These are phyloP conservation scores for Penicillium lividum DNA, from an alignment of 495 filamentous ascomycete genomes.

Conservation along the genomic window DNA sequence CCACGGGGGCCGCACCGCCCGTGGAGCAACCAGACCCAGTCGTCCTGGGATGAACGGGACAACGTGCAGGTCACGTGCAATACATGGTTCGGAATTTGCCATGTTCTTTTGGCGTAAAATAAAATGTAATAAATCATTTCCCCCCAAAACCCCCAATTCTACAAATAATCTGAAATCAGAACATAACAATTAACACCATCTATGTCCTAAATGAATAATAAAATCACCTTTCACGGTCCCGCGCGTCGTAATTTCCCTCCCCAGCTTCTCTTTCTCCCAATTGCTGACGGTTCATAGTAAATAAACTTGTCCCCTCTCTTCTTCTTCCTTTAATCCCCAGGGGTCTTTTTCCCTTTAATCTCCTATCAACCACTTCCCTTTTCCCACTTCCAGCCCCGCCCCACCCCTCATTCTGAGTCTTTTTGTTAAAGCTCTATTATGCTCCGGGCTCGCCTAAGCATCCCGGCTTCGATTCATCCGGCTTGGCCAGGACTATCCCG, in stretches of 20 bases:
- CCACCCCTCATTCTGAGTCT: constrained; percentile 7
- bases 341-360: constrained; percentile 9
- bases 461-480: constrained; percentile 24
- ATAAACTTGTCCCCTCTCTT: constrained; percentile 6
- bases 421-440: constrained; percentile 25
- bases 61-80: no score
- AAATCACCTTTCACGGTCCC: constrained; percentile 18
- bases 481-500: constrained; percentile 24
- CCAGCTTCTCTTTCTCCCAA: constrained; percentile 7
- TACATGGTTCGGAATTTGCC: no score
- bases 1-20: no score
- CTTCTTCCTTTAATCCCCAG: constrained; percentile 10
- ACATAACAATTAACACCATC: constrained; percentile 1
- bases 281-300: background rate
- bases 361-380: constrained; percentile 3
- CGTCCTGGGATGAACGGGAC: no score
- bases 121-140: constrained; percentile 6
- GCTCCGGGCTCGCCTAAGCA: constrained; percentile 18
- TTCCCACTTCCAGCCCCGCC: constrained; percentile 12
- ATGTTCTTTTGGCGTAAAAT: no score
- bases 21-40: no score
- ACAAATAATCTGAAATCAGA: no score
- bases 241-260: constrained; percentile 31
- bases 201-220: constrained; percentile 3
- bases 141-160: background rate